Conservation (phyloP, 331 rosid genomes). For the Rosa hybrid region DNA sequence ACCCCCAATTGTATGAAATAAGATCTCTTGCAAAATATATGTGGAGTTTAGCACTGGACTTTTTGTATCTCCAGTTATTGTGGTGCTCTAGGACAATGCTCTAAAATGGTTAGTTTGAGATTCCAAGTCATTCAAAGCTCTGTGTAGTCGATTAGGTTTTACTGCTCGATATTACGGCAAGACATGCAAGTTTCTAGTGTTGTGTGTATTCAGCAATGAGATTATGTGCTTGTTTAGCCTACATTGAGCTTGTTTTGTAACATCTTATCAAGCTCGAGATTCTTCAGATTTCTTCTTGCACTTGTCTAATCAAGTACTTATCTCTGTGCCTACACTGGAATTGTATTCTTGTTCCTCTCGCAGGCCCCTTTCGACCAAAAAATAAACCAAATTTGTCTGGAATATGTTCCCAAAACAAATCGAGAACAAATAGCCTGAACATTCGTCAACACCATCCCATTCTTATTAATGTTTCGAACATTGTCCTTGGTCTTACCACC, state of each 20-base stretch:
- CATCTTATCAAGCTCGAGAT: neutral
- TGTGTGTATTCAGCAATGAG: neutral
- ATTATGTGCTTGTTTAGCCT: neutral
- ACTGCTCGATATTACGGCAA: neutral
- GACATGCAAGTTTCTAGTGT: neutral
- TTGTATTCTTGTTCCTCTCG: neutral
- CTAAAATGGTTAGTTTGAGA: slow-evolving; percentile 3
- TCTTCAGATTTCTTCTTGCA: neutral
- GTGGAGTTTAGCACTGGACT: slow-evolving; percentile 5
- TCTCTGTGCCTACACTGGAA: neutral
- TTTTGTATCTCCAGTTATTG: slow-evolving; percentile 20
- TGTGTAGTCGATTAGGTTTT: neutral
- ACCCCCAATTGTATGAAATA: slow-evolving; percentile 46
- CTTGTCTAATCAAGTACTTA: neutral
- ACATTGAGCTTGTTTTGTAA: neutral
- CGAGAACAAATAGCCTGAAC: neutral
- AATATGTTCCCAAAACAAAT: neutral
- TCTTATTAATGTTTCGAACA: no score
- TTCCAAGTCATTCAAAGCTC: neutral
- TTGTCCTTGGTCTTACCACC: no score
- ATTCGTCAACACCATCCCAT: no score
- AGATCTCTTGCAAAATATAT: slow-evolving; percentile 19
- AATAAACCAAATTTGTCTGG: no score
- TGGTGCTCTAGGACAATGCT: neutral
- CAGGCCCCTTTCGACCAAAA: neutral